Base-by-base conservation (phyloP, 1,139 yeast genomes). In the Kodamaea alishanica region DNA sequence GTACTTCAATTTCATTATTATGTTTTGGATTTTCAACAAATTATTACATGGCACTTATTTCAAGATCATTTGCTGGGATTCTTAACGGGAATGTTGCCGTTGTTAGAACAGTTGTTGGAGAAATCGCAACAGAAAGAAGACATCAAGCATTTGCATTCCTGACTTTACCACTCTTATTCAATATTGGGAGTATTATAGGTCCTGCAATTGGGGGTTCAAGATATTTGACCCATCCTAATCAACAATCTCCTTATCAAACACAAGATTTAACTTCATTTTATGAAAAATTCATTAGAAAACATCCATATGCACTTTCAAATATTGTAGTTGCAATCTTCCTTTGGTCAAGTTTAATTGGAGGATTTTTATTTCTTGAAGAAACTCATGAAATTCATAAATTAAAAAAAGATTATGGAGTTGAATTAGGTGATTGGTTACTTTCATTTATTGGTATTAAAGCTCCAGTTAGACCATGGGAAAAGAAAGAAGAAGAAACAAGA, bases 281-380 rank as follows among this genome's bases (percentile, higher is more conserved):
- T 47, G 55, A 62, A 12, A 40, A 39, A 8, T 56, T 77, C 41
- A 63, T 75, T 26, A 54, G 62, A 15, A 57, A 54, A 30, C 67
- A 69, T 51, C 87, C 87, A 0, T 81, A 78, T 51, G 79, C 83
- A 1, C 59, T 80, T 45, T 79, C 84, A 4, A 81, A 80, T 52
- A 51, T 81, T 7, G 77, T 75, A 3, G 79, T 80, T 12, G 70
- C 79, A 4, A 6, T 50, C 2, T 60, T 75, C 35, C 58, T 79
- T 26, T 52, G 61, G 55, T 35, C 62, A 30, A 71, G 79, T 23
- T 47, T 68, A 11, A 22, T 65, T 2, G 46, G 66, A 28, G 79
- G 73, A 2, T 60, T 75, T 37, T 65, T 81, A 34, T 79, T 80
- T 49, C 56, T 81, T 28, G 84, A 81, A 51, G 88, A 81, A 54